phyloP scores from a whole-genome alignment of 1,139 yeast species.

The Saccharomyces hybrid region DNA sequence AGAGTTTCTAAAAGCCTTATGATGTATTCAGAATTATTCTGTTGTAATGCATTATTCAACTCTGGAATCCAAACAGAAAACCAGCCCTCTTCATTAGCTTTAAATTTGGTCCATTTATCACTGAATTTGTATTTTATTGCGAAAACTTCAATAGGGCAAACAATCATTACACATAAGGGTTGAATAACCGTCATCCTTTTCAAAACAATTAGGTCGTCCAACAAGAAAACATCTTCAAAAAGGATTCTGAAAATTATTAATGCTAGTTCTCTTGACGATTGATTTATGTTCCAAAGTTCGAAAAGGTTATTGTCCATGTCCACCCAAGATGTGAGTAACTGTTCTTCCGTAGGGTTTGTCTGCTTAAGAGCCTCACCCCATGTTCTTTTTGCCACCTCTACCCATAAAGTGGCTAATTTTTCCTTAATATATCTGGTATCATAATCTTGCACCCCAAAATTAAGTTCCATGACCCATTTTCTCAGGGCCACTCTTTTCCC shows the following conservation, averaged over 20 bases:
- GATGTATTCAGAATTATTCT: slow-evolving; percentile 42
- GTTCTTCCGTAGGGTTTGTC: slow-evolving; percentile 36
- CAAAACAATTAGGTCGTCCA: slow-evolving; percentile 87
- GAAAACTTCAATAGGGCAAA: slow-evolving; percentile 63
- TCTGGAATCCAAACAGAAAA: slow-evolving; percentile 65
- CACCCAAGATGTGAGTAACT: slow-evolving; percentile 69
- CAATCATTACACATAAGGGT: slow-evolving; percentile 75
- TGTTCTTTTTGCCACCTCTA: slow-evolving; percentile 78
- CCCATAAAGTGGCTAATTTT: slow-evolving; percentile 87
- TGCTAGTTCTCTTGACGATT: slow-evolving; percentile 64
- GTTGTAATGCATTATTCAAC: slow-evolving; percentile 45
- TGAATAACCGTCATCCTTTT: slow-evolving; percentile 71
- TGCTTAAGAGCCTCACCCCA: slow-evolving; percentile 64
- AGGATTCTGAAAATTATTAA: slow-evolving; percentile 73
- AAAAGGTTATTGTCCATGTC: slow-evolving; percentile 77
- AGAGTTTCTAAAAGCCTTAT: slow-evolving; percentile 71
- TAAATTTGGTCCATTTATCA: slow-evolving; percentile 51
- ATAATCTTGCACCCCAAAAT: slow-evolving; percentile 46
- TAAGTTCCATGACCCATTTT: slow-evolving; percentile 77
- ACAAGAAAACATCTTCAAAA: slow-evolving; percentile 87
- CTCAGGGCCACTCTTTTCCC: slow-evolving; percentile 64
- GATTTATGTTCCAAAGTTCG: slow-evolving; percentile 62
- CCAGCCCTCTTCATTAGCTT: slow-evolving; percentile 79
- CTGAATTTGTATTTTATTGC: slow-evolving; percentile 66
- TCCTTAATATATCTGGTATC: slow-evolving; percentile 91